These are phyloP conservation scores for Aspergillus sp. DNA, from an alignment of 2,329 filamentous ascomycete genomes.

Conservation along the genomic window DNA sequence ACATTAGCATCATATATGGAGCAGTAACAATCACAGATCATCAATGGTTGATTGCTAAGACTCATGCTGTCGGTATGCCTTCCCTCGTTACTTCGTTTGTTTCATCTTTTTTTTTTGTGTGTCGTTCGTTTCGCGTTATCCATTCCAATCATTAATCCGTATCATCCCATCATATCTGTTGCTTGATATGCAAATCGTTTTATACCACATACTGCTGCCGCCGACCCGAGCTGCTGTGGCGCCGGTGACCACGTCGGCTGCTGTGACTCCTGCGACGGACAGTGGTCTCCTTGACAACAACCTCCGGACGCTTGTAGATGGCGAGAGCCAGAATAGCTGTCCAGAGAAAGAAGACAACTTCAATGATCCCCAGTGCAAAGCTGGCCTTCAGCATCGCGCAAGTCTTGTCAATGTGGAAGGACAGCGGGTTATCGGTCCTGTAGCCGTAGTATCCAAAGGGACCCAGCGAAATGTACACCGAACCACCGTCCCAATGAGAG, in stretches of 20 bases:
- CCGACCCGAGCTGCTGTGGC: constrained; percentile 33
- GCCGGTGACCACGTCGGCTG: constrained; percentile 34
- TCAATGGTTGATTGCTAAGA: background rate
- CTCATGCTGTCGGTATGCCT: background rate
- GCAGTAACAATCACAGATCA: background rate
- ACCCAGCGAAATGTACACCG: constrained; percentile 63
- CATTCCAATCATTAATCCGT: constrained; percentile 7
- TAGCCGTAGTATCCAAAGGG: constrained; percentile 59
- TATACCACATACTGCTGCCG: constrained; percentile 35
- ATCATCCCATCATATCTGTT: background rate
- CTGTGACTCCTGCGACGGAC: constrained; percentile 38
- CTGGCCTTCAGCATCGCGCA: constrained; percentile 91
- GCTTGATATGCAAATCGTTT: background rate
- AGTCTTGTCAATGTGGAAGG: constrained; percentile 66
- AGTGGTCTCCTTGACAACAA: constrained; percentile 44
- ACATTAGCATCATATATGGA: constrained; percentile 1
- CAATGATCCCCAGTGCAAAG: constrained; percentile 90
- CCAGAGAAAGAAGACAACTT: constrained; percentile 75
- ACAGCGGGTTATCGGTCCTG: constrained; percentile 49
- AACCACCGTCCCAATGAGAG: constrained; percentile 55
- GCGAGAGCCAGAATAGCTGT: constrained; percentile 69
- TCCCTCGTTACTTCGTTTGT: background rate
- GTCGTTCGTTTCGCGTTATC: background rate
- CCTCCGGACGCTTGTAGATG: constrained; percentile 37
- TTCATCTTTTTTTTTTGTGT: background rate